Evolutionary conservation across 1,284 basidiomycete species (phyloP), one percentile per base, ranked within the genome.

Genomic region (Austroboletus olivaceoglutinosus): DNA sequence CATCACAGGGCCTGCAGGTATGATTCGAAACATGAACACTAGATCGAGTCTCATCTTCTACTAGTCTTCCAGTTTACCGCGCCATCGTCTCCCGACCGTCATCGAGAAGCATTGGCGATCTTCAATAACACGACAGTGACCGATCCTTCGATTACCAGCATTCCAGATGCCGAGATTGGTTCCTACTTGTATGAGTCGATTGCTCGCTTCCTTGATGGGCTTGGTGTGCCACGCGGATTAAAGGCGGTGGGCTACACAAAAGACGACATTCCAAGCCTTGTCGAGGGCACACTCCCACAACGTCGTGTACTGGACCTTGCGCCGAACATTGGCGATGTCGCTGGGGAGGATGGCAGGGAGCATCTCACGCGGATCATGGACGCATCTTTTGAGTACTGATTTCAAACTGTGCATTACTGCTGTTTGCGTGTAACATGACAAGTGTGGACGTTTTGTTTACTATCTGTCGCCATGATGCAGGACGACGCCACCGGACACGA

Each of bases 31-130:
- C 29, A 47, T 53, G 21, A 2, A n/a, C 11, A 42, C 29, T 22
- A n/a, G n/a, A 36, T 25, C 22, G 22, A 25, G 8, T 23, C 48
- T 56, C 15, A 54, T 39, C 11, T 22, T 3, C 39, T 27, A 18
- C 50, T 65, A 77, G 93, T 97, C 40, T 97, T 97, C 78, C 82
- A 89, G 64, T 97, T 95, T 72, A 97, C 94, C 5, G 86, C 94
- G 0, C 92, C 94, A 6, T 94, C 93, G 3, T 85, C 90, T 0
- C 93, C 94, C 3, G 83, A 88, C 51, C 86, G 95, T 46, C 95
- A 98, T 71, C 86, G 94, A 41, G 86, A 93, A 68, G 91, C 88
- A 2, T 81, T 95, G 11, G 84, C 87, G 1, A 85, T 97, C 62
- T 98, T 98, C 76, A 81, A 78, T 44, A 74, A 77, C 49, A 84